phyloP scores from a whole-genome alignment of 495 filamentous ascomycete species.

The Chaetomium tenue region DNA sequence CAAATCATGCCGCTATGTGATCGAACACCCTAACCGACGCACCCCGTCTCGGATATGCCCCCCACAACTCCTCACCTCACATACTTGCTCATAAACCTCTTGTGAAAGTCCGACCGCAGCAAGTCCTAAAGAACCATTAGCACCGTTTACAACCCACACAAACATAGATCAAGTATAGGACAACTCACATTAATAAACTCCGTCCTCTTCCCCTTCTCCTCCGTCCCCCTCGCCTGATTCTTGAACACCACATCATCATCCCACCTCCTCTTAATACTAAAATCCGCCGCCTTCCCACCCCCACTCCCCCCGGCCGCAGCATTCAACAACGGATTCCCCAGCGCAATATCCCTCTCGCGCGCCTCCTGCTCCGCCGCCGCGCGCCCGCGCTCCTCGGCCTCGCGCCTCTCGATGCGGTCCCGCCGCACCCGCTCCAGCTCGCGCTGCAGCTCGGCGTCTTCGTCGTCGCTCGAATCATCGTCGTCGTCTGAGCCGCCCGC shows the following conservation, averaged over 20 bases:
- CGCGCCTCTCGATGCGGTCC: conserved; percentile 80
- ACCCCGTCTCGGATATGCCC: conserved; percentile 9
- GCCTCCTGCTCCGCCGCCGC: conserved; percentile 75
- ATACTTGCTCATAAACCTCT: conserved; percentile 86
- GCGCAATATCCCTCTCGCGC: conserved; percentile 82
- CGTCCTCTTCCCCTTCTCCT: conserved; percentile 83
- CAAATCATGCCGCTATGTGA: neutral
- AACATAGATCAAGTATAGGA: conserved; percentile 1
- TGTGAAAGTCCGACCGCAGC: conserved; percentile 93
- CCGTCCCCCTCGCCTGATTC: conserved; percentile 94
- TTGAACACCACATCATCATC: conserved; percentile 99
- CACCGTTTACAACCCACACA: neutral
- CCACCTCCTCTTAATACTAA: conserved; percentile 80
- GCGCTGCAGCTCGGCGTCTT: conserved; percentile 83
- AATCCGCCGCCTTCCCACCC: conserved; percentile 48
- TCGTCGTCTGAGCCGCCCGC: conserved; percentile 45
- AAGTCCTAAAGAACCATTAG: conserved; percentile 61
- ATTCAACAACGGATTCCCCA: conserved; percentile 90
- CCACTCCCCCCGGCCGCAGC: conserved; percentile 16
- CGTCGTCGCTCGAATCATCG: conserved; percentile 58
- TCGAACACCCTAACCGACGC: neutral
- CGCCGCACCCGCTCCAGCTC: conserved; percentile 94
- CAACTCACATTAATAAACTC: conserved; percentile 91
- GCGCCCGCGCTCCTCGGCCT: conserved; percentile 79
- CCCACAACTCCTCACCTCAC: conserved; percentile 37